Conservation (phyloP, 495 filamentous ascomycete genomes). For the Penicillium roqueforti region DNA sequence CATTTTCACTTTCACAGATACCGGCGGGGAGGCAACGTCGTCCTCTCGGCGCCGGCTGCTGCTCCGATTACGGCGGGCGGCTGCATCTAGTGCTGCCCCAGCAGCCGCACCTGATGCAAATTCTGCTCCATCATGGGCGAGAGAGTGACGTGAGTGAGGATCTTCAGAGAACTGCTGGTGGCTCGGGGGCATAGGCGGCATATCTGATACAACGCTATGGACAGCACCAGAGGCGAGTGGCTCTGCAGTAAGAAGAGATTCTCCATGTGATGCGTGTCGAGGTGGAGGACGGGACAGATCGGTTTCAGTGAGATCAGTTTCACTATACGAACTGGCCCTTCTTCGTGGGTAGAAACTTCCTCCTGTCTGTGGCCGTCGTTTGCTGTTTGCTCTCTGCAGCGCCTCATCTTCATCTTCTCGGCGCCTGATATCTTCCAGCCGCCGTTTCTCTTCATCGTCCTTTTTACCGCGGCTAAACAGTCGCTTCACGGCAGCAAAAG, state of each 20-base stretch:
- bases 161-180: slow-evolving; percentile 47
- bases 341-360: slow-evolving; percentile 57
- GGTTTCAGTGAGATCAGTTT: slow-evolving; percentile 44
- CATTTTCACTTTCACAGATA: slow-evolving; percentile 76
- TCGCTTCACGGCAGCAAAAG: slow-evolving; percentile 59
- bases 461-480: slow-evolving; percentile 56
- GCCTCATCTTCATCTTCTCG: slow-evolving; percentile 59
- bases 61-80: slow-evolving; percentile 35
- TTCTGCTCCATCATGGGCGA: slow-evolving; percentile 24
- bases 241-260: slow-evolving; percentile 27
- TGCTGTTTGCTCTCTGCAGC: slow-evolving; percentile 50
- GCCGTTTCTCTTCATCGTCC: slow-evolving; percentile 58
- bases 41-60: slow-evolving; percentile 37
- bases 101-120: slow-evolving; percentile 42
- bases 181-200: slow-evolving; percentile 45
- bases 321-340: slow-evolving; percentile 42
- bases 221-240: slow-evolving; percentile 37
- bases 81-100: slow-evolving; percentile 33
- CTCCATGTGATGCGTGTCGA: slow-evolving; percentile 29
- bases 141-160: slow-evolving; percentile 21
- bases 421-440: slow-evolving; percentile 56
- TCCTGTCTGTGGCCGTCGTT: slow-evolving; percentile 48
- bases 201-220: slow-evolving; percentile 29
- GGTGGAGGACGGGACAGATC: slow-evolving; percentile 38
- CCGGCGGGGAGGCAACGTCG: slow-evolving; percentile 54